A percentile compares a stretch with the other conserved stretches of the same genome.
phyloP scores from a whole-genome alignment of 2,329 filamentous ascomycete species.

The Pseudocercospora macadamiae region DNA sequence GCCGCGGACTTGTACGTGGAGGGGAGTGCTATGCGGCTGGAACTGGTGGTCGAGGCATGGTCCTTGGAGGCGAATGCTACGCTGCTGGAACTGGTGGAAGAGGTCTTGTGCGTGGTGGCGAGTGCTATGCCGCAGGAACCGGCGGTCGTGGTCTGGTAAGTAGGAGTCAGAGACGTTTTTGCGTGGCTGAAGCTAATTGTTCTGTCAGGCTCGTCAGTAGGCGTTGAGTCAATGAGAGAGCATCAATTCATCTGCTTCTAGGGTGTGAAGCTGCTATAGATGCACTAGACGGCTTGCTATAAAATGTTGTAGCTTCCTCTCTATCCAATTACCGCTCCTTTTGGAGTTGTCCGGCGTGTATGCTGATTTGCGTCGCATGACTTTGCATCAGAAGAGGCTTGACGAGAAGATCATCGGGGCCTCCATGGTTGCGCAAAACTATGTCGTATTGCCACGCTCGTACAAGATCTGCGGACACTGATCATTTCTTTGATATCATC shows the following conservation, averaged over 20 bases:
- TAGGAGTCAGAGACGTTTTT: neutral
- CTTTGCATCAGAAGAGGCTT: neutral
- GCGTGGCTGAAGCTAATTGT: neutral
- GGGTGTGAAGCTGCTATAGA: neutral
- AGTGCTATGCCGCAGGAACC: neutral
- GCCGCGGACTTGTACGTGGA: neutral
- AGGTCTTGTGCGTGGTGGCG: neutral
- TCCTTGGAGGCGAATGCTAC: neutral
- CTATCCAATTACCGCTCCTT: neutral
- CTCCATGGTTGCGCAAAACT: too few species aligned
- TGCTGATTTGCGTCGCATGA: neutral
- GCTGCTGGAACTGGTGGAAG: neutral
- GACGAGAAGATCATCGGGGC: too few species aligned
- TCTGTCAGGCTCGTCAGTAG: neutral
- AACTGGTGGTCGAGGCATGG: neutral
- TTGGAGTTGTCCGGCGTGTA: neutral
- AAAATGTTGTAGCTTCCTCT: neutral
- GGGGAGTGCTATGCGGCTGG: neutral
- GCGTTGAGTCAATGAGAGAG: neutral
- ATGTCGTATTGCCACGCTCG: too few species aligned
- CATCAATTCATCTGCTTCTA: neutral
- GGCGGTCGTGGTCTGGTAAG: neutral
- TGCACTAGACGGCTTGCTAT: neutral
- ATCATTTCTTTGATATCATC: too few species aligned
- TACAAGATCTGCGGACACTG: too few species aligned